Evolutionary conservation across 2,329 filamentous ascomycete species (phyloP).

Genomic region (Zopfia rhizophila): DNA sequence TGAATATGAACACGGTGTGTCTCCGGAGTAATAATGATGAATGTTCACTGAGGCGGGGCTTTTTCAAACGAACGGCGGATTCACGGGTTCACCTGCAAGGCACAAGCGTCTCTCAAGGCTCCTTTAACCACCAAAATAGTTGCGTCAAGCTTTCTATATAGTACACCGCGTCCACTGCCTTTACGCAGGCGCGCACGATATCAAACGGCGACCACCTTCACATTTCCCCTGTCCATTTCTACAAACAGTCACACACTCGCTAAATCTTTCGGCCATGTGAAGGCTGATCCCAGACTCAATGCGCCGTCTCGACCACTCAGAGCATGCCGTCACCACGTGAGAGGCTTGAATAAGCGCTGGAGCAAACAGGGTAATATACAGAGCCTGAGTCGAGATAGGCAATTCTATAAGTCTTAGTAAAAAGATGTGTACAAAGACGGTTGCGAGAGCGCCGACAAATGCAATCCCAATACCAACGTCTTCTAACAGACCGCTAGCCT

Average conservation of each 20-base stretch:
- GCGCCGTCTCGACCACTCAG: conserved; percentile 29
- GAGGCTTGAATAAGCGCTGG: conserved; percentile 39
- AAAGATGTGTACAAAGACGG: conserved; percentile 27
- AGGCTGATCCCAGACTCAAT: conserved; percentile 42
- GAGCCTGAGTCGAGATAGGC: conserved; percentile 48
- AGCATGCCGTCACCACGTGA: conserved; percentile 21
- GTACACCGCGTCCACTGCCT: conserved; percentile 6
- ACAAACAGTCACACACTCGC: conserved; percentile 37
- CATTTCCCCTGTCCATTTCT: conserved; percentile 22
- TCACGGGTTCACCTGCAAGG: conserved; percentile 22
- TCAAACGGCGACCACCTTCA: conserved; percentile 28
- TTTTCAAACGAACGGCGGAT: conserved; percentile 16
- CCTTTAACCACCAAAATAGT: conserved; percentile 5
- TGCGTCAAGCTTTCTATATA: neutral
- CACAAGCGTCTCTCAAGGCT: conserved; percentile 12
- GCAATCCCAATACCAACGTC: conserved; percentile 29
- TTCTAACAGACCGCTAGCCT: conserved; percentile 21
- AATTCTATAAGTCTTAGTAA: conserved; percentile 27
- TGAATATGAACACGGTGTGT: no score
- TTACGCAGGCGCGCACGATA: conserved; percentile 22
- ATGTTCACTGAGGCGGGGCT: conserved; percentile 14
- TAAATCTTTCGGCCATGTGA: conserved; percentile 19
- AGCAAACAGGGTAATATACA: conserved; percentile 29
- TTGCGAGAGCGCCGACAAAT: conserved; percentile 43
- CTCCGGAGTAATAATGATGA: neutral